Evolutionary conservation across 2,329 filamentous ascomycete species (phyloP).

Genomic region (Penicillium sp.): DNA sequence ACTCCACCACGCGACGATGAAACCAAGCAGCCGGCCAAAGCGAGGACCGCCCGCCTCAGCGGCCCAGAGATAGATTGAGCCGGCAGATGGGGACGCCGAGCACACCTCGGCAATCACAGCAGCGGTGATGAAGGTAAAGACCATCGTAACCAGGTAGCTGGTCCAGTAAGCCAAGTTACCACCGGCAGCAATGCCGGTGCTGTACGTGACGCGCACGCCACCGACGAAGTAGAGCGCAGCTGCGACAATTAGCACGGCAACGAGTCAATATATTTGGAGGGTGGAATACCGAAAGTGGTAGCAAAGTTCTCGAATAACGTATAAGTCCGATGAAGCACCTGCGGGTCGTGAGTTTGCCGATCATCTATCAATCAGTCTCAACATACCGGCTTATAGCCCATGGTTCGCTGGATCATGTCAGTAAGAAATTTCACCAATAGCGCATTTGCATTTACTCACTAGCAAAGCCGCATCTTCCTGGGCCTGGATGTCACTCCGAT

Average conservation of each 20-base stretch:
- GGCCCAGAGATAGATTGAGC: constrained; percentile 63
- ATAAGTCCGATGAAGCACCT: constrained; percentile 59
- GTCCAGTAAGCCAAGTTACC: constrained; percentile 63
- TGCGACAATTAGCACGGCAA: constrained; percentile 25
- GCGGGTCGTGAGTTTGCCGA: constrained; percentile 2
- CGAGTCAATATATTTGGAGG: neutral
- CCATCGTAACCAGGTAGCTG: constrained; percentile 58
- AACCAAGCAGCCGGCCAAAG: constrained; percentile 57
- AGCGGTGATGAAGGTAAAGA: constrained; percentile 62
- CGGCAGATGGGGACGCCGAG: constrained; percentile 58
- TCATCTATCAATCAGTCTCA: neutral
- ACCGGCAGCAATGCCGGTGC: constrained; percentile 61
- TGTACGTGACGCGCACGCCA: constrained; percentile 60
- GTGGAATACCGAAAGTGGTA: constrained; percentile 54
- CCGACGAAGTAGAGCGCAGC: constrained; percentile 62
- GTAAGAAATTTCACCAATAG: constrained; percentile 5
- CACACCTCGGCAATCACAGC: constrained; percentile 61
- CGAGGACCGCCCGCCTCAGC: constrained; percentile 57
- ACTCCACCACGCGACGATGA: constrained; percentile 64
- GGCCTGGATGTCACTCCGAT: constrained; percentile 25
- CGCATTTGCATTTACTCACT: constrained; percentile 24
- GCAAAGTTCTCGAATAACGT: constrained; percentile 59
- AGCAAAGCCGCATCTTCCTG: constrained; percentile 39
- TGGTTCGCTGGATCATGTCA: constrained; percentile 41
- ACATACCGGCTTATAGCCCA: constrained; percentile 57